Percentiles rank a stretch among this genome's conserved stretches.
Evolutionary conservation across 2,329 filamentous ascomycete species (phyloP).

Genomic region (Aspergillus neotritici): DNA sequence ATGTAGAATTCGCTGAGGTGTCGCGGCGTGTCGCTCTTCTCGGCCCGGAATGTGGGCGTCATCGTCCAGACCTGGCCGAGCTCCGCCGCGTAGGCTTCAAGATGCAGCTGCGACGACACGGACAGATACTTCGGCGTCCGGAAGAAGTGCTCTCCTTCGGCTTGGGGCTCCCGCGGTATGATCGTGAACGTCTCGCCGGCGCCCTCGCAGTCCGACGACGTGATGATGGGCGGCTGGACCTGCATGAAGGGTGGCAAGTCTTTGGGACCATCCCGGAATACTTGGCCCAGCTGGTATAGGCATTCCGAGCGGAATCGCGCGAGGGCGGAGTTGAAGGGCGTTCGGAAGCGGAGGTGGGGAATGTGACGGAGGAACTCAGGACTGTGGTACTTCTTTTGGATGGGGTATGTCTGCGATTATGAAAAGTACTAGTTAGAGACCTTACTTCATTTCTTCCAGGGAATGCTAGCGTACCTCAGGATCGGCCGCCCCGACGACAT

Average conservation of each 20-base stretch:
- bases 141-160: conserved; percentile 62
- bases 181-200: conserved; percentile 89
- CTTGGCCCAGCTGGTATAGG: conserved; percentile 65
- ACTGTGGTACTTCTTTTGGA: conserved; percentile 95
- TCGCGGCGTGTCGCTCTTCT: conserved; percentile 84
- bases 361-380: conserved; percentile 82
- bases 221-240: conserved; percentile 88
- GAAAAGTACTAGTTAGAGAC: background rate
- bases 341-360: conserved; percentile 78
- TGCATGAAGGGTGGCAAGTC: conserved; percentile 51
- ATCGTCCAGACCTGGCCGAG: conserved; percentile 90
- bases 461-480: conserved; percentile 57
- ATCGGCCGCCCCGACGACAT: conserved; percentile 71
- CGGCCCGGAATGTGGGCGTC: conserved; percentile 88
- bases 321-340: conserved; percentile 72
- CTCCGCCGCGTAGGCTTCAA: conserved; percentile 85
- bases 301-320: conserved; percentile 77
- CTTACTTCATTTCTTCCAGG: background rate
- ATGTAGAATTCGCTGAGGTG: conserved; percentile 99
- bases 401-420: conserved; percentile 66
- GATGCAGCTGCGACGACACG: conserved; percentile 88
- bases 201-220: conserved; percentile 94
- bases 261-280: conserved; percentile 61
- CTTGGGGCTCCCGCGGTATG: conserved; percentile 38
- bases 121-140: conserved; percentile 85